Evolutionary conservation across 257 asterid species (phyloP), one percentile per base, ranked within the genome.

Genomic region (Craterostigma plantagineum): DNA sequence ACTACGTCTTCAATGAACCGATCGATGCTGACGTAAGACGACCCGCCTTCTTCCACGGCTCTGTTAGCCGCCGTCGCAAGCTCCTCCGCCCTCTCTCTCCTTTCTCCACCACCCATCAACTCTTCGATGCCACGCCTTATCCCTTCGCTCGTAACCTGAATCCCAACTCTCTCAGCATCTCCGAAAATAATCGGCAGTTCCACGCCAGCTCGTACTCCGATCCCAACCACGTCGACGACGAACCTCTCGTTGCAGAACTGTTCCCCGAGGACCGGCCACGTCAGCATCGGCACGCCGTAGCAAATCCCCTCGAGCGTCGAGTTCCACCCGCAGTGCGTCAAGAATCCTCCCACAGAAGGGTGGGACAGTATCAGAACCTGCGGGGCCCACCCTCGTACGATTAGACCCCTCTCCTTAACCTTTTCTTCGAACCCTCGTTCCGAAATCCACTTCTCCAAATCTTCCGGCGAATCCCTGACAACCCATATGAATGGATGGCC

Each of bases 311-410:
- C 92, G 0, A 79, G 48, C 0, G 63, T 52, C 23, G 92, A 78
- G 48, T 74, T 74, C 92, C 92, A 75, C 11, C 82, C 82, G n/a
- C 87, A 72, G 8, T 79, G 92, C 2, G 87, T 75, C n/a, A 75
- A 3, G 56, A 75, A 75, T 1, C 61, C 73, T 38, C 78, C 87
- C 0, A 71, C 42, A 0, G 87, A 66, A 8, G 59, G 56, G 41
- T 75, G 81, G 0, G 80, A 57, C 1, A 75, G 66, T n/a, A 75
- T 68, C 5, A 60, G 53, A 43, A 75, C 61, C 39, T 71, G 87
- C 0, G 81, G 81, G 0, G 81, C 81, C 86, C 86, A 71, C 1
- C 75, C 86, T 0, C 50, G 59, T 10, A 75, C 59, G 18, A 75
- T 0, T 18, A 64, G 44, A 4, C 74, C 76, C 34, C 59, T 70